A percentile compares a stretch with the other conserved stretches of the same genome.
These are phyloP conservation scores for Cutaneotrichosporon dermatis DNA, from an alignment of 1,284 basidiomycete genomes.

Conservation along the genomic window DNA sequence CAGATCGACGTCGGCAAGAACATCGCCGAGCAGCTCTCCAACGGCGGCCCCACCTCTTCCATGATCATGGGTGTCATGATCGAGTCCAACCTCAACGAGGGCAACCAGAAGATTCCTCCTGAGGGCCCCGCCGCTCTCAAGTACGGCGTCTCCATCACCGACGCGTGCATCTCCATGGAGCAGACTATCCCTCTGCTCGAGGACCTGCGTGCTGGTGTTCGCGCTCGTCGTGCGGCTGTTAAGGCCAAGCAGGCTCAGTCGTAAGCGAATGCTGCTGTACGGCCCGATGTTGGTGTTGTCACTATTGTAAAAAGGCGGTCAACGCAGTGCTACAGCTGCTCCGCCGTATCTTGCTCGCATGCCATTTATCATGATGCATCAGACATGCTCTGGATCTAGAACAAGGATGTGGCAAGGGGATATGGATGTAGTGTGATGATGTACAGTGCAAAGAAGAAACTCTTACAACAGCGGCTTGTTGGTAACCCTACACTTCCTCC, in stretches of 20 bases:
- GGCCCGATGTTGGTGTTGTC: no score
- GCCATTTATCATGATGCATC: conserved; percentile 5
- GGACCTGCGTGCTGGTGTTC: conserved; percentile 73
- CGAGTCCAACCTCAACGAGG: conserved; percentile 86
- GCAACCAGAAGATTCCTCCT: conserved; percentile 71
- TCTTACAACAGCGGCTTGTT: no score
- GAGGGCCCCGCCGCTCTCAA: conserved; percentile 70
- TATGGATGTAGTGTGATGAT: background rate
- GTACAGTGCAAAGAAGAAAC: background rate
- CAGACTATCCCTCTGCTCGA: conserved; percentile 75
- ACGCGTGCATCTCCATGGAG: conserved; percentile 84
- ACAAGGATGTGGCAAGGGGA: background rate
- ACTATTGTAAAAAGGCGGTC: background rate
- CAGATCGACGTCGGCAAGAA: conserved; percentile 55
- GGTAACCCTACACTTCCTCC: conserved; percentile 9
- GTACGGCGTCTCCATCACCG: conserved; percentile 64
- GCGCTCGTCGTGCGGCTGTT: conserved; percentile 58
- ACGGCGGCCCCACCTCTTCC: conserved; percentile 60
- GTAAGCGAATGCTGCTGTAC: background rate
- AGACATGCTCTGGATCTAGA: conserved; percentile 4
- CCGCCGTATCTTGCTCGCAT: no score
- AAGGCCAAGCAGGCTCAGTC: conserved; percentile 27
- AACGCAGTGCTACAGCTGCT: no score
- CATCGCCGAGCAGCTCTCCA: conserved; percentile 62
- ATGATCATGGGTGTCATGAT: conserved; percentile 97